phyloP scores from a whole-genome alignment of 306 rosid genomes.

The Lagenaria siceraria region DNA sequence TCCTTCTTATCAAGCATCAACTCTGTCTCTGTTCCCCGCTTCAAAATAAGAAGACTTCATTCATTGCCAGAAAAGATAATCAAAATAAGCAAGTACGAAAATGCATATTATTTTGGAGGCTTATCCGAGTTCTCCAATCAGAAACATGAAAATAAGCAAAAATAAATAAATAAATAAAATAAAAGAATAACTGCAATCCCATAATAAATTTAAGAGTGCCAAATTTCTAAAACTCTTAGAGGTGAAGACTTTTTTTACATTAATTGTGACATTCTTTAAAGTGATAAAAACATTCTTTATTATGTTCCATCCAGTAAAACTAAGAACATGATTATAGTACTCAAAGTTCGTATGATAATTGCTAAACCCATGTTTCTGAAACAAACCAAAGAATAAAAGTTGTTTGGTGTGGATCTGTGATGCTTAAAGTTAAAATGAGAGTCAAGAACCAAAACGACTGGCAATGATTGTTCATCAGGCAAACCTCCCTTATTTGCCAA shows the following conservation, averaged over 20 bases:
- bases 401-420: not conserved
- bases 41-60: not conserved
- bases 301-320: not conserved
- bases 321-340: not conserved
- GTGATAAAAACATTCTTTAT: not conserved
- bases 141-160: not conserved
- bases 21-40: not conserved
- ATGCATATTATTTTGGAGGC: not conserved
- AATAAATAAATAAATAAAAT: too few relatives aligned
- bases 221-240: too few relatives aligned
- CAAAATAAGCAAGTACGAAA: not conserved
- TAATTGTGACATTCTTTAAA: not conserved
- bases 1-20: not conserved
- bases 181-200: too few relatives aligned
- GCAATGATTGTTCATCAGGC: not conserved
- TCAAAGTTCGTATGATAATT: not conserved
- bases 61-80: not conserved
- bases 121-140: not conserved
- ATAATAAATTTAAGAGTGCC: not conserved
- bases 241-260: too few relatives aligned
- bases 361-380: not conserved
- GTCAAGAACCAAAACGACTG: not conserved
- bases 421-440: not conserved
- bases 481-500: not conserved
- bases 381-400: not conserved